Base-by-base conservation (phyloP, 1,284 basidiomycete species). In the Vanrija pseudolonga region DNA sequence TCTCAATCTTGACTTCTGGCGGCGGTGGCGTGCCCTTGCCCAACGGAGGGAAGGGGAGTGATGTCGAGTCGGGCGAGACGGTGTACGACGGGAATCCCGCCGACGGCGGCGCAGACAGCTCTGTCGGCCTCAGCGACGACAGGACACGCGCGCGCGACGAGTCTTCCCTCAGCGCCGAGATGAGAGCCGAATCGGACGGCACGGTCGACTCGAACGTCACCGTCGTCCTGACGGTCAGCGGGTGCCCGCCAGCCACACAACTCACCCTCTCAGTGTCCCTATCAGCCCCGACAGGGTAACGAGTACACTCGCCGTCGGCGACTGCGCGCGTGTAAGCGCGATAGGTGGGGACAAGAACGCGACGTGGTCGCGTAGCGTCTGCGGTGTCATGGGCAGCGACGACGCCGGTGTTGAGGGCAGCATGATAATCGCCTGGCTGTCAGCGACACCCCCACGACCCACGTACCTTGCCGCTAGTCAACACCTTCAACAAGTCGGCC, bases 261-360 rank as follows among this genome's bases (percentile, higher is more conserved):
- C 86, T 80, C 56, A 75, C 69, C 62, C 68, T 44, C 67, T 75
- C 19, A 91, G 70, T 11, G 77, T 80, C 11, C 89, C 90, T 39
- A 90, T 79, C 19, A 94, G 76, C 11, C 90, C 91, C 2, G 89
- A 91, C 24, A 91, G 77, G 0, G 89, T 90, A 6, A 91, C 80
- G 14, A 90, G 73, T 36, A 83, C 80, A 19, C 79, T 73, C 80
- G 78, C 1, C 65, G 12, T 76, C 77, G 60, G 85, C 82, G 64
- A 78, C 84, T 54, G 19, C 19, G 47, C 55, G 3, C 50, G 51
- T 18, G 51, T 52, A 6, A 60, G 22, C 1, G 60, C 52, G 22
- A 64, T 60, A 9, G 61, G 53, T 1, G 63, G 66, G 0, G 71
- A 61, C 14, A 74, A 43, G 45, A 89, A 80, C 22, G 84, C 78